phyloP scores from a whole-genome alignment of 345 rosid genomes.

The Gynandropsis gynandra region DNA sequence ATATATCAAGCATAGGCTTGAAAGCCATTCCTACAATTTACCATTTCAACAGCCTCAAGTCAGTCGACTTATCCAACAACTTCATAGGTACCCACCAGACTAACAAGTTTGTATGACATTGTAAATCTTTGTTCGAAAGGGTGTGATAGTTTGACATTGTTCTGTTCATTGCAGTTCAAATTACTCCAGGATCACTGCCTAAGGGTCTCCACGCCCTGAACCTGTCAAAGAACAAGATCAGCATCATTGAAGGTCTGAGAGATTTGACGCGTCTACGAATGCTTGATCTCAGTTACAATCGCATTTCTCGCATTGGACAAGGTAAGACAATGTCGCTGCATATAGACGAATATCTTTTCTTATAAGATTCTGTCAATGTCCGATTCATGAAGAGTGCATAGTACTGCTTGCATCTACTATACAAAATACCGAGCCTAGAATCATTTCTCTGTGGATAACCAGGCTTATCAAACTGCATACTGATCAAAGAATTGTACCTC shows the following conservation, averaged over 20 bases:
- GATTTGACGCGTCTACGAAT: slow-evolving; percentile 66
- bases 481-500: slow-evolving; percentile 81
- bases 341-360: too few species aligned
- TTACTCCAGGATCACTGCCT: slow-evolving; percentile 67
- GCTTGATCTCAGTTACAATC: slow-evolving; percentile 88
- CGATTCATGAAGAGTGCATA: too few species aligned
- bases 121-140: background rate
- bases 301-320: slow-evolving; percentile 79
- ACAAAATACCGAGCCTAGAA: background rate
- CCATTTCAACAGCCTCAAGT: slow-evolving; percentile 65
- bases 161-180: slow-evolving; percentile 43
- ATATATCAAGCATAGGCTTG: slow-evolving; percentile 66
- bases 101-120: background rate
- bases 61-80: slow-evolving; percentile 74
- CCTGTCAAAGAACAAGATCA: slow-evolving; percentile 81
- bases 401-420: too few species aligned
- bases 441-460: background rate
- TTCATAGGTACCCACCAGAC: slow-evolving; percentile 50
- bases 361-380: too few species aligned
- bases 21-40: slow-evolving; percentile 70
- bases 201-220: slow-evolving; percentile 75
- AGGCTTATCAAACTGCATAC: slow-evolving; percentile 81
- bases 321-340: slow-evolving; percentile 41
- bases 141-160: slow-evolving; percentile 9
- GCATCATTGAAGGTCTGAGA: slow-evolving; percentile 72